phyloP scores from a whole-genome alignment of 108 stramenopile species.

The Epipyxis sp. region DNA sequence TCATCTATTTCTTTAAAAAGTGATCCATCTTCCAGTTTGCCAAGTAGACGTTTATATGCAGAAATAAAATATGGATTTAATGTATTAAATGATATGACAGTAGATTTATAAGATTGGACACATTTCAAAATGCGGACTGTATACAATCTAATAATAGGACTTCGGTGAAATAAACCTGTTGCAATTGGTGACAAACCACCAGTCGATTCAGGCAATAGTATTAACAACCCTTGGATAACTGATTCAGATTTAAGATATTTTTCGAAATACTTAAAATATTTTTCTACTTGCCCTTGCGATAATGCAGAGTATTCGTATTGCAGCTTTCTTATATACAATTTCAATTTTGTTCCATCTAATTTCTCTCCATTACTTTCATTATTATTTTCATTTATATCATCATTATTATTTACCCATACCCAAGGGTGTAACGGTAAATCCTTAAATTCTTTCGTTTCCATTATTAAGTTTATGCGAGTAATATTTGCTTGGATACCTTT shows the following conservation, averaged over 20 bases:
- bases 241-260: background rate
- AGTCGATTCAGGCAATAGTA: slow-evolving; percentile 15
- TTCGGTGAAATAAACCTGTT: slow-evolving; percentile 1
- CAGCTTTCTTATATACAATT: background rate
- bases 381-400: background rate
- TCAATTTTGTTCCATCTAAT: background rate
- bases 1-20: background rate
- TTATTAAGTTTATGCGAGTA: too few species aligned
- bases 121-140: background rate
- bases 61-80: background rate
- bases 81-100: background rate
- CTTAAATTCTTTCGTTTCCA: too few species aligned
- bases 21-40: background rate
- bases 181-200: slow-evolving; percentile 9
- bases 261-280: background rate
- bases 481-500: too few species aligned
- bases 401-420: slow-evolving; percentile 12
- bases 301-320: background rate
- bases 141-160: background rate
- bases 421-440: slow-evolving; percentile 20
- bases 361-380: background rate
- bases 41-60: background rate
- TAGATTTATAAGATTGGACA: background rate
- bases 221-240: slow-evolving; percentile 10
- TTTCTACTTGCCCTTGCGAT: background rate